These are phyloP conservation scores for Pancytospora epiphaga DNA, from an alignment of 371 early-diverging fungal genomes.

Conservation along the genomic window DNA sequence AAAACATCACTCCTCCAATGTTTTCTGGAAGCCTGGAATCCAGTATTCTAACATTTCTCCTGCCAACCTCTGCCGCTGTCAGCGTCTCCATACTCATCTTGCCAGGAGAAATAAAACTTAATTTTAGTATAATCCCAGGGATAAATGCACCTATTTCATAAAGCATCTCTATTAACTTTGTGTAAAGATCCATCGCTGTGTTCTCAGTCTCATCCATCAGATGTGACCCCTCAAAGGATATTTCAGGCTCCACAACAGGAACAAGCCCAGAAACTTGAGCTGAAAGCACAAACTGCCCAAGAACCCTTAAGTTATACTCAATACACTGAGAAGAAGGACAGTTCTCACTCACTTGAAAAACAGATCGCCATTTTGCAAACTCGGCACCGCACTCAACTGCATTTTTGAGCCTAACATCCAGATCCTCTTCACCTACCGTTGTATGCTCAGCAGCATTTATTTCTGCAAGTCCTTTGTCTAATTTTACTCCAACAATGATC, in stretches of 20 bases:
- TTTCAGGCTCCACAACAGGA: slow-evolving; percentile 68
- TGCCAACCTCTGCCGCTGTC: slow-evolving; percentile 58
- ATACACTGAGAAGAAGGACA: slow-evolving; percentile 61
- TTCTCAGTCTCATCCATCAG: slow-evolving; percentile 61
- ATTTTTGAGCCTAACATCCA: slow-evolving; percentile 62
- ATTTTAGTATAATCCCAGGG: slow-evolving; percentile 65
- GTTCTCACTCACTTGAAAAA: slow-evolving; percentile 62
- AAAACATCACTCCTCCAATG: slow-evolving; percentile 65
- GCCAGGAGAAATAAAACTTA: slow-evolving; percentile 65
- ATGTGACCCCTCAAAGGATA: slow-evolving; percentile 65
- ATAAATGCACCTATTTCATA: slow-evolving; percentile 63
- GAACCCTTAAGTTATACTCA: slow-evolving; percentile 64
- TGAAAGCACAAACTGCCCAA: slow-evolving; percentile 65
- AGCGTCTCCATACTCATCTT: not conserved
- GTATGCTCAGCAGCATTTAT: slow-evolving; percentile 63
- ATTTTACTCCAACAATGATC: slow-evolving; percentile 64
- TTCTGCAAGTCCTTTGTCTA: slow-evolving; percentile 64
- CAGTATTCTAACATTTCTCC: slow-evolving; percentile 62
- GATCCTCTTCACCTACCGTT: slow-evolving; percentile 64
- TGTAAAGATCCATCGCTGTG: slow-evolving; percentile 62
- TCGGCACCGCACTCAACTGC: slow-evolving; percentile 62
- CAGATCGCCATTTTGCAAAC: slow-evolving; percentile 67
- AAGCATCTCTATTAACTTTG: slow-evolving; percentile 62
- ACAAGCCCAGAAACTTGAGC: slow-evolving; percentile 64
- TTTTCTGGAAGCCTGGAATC: slow-evolving; percentile 63